These are phyloP conservation scores for Rostrohypoxylon terebratum DNA, from an alignment of 495 filamentous ascomycete genomes.

Conservation along the genomic window DNA sequence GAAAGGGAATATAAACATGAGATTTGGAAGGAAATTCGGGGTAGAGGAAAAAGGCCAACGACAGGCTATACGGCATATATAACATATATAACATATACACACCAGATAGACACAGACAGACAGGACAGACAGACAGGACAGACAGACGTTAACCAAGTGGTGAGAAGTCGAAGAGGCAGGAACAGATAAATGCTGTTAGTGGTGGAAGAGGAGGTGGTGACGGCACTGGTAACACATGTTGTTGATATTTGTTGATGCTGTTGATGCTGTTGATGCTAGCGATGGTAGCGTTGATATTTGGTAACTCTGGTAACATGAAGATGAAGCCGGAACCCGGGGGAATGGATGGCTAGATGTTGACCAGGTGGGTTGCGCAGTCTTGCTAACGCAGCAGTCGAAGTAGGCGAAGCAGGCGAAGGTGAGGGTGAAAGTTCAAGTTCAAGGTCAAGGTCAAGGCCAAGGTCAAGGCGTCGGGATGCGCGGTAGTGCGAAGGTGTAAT, in stretches of 20 bases:
- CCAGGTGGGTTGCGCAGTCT: background rate
- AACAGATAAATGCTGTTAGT: conserved; percentile 6
- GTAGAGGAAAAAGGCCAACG: no score
- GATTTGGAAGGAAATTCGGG: background rate
- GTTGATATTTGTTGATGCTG: conserved; percentile 8
- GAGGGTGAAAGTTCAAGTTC: background rate
- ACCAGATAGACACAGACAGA: background rate
- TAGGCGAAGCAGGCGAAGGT: background rate
- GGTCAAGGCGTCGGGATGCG: no score
- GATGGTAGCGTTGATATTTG: no score
- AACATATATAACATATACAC: background rate
- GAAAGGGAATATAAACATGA: conserved; percentile 2
- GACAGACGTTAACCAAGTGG: background rate
- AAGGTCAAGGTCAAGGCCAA: no score
- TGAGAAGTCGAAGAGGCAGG: conserved; percentile 6
- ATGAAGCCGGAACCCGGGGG: conserved; percentile 20
- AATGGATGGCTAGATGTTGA: background rate
- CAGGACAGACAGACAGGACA: background rate
- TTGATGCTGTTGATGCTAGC: background rate
- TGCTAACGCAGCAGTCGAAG: no score
- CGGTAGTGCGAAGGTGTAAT: no score
- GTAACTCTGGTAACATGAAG: conserved; percentile 18
- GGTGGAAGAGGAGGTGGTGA: conserved; percentile 10
- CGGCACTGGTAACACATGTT: conserved; percentile 28
- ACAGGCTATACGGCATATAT: background rate